Evolutionary conservation across 306 rosid genomes (phyloP), one percentile per base, ranked within the genome.

Genomic region (Medicago arabica): DNA sequence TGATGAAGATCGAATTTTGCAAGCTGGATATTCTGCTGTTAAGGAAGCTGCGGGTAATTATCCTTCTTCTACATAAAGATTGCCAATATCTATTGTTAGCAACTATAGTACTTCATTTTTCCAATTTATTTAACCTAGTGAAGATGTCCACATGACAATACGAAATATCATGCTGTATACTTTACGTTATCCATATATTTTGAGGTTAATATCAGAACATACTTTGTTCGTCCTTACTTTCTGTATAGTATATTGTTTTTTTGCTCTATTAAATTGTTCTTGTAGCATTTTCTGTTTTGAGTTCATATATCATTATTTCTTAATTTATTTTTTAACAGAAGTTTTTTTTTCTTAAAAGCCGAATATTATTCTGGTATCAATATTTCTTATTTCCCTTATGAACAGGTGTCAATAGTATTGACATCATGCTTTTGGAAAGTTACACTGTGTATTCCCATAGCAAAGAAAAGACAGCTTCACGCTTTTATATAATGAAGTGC

Each of bases 11-110:
- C 74, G 46, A n/a, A 74, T 82, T 68, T 88, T 64, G 76, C 87
- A 86, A 78, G 72, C 86, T 81, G 96, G 90, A 44, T 90, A 85
- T 86, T 81, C 84, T 72, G 91, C 94, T 76, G 85, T 86, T 44
- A 78, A 79, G 82, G 91, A 87, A 75, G 84, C 86, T 51, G 83
- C 93, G 13, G 98, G 98, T 90, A 81, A 65, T 55, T 63, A 69
- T 74, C 58, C 31, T 82, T 73, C 74, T 18, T 72, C 16, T 15
- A 13, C 34, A 28, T 55, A 54, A 50, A 61, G 58, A 76, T 80
- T 49, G 11, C 15, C 15, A 14, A 23, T 53, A 46, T n/a, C 43
- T 74, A 39, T 75, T 67, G 41, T 51, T 54, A 25, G 73, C 10
- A 36, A 50, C 67, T 50, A 10, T 38, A 51, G 53, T 69, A 31